These are phyloP conservation scores for Solanum rostratum DNA, from an alignment of 257 asterid genomes.

Conservation along the genomic window DNA sequence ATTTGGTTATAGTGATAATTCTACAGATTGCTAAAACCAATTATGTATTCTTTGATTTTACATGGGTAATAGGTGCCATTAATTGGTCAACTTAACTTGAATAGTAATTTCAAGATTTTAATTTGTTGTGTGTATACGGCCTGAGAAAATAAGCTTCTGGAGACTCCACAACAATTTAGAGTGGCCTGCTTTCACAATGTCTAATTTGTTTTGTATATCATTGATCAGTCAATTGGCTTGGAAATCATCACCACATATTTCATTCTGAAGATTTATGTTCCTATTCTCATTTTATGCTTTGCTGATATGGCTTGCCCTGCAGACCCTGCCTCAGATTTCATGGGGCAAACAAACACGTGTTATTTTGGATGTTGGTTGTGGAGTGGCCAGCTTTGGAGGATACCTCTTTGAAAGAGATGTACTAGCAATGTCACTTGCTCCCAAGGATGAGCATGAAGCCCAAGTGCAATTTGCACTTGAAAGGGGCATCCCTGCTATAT, in stretches of 20 bases:
- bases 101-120: neutral
- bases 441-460: constrained; percentile 29
- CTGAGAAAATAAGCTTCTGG: neutral
- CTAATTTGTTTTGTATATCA: neutral
- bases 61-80: neutral
- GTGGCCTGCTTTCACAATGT: neutral
- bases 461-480: constrained; percentile 23
- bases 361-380: constrained; percentile 26
- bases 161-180: neutral
- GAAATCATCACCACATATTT: neutral
- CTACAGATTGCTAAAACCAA: neutral
- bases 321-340: constrained; percentile 13
- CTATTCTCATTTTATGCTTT: neutral
- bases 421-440: constrained; percentile 24
- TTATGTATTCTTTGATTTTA: neutral
- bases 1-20: neutral
- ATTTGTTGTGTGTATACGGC: neutral
- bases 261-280: neutral
- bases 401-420: constrained; percentile 22
- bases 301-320: neutral
- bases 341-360: constrained; percentile 23
- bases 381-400: constrained; percentile 29
- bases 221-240: neutral
- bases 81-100: neutral
- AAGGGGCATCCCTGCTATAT: constrained; percentile 17